Conservation (phyloP, 768 basidiomycete species). For the Lactarius evosmus region DNA sequence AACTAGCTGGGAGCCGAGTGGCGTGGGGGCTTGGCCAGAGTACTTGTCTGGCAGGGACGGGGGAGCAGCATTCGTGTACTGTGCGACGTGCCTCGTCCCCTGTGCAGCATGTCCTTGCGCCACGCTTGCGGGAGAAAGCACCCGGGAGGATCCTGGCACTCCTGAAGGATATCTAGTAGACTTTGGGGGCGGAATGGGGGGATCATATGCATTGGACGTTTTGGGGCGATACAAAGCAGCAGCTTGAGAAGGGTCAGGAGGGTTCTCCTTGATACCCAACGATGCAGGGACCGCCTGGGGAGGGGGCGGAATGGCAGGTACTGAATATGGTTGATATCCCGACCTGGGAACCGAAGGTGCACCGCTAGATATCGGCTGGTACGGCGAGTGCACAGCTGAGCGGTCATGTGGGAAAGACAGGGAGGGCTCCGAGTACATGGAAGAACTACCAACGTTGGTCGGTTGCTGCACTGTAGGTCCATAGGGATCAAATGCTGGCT, state of each 20-base stretch:
- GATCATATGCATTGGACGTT: slow-evolving; percentile 35
- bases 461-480: slow-evolving; percentile 6
- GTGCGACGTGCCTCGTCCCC: slow-evolving; percentile 3
- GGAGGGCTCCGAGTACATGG: slow-evolving; percentile 16
- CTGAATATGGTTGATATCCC: slow-evolving; percentile 23
- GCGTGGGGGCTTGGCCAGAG: not conserved
- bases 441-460: slow-evolving; percentile 5
- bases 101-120: slow-evolving; percentile 9
- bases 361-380: slow-evolving; percentile 28
- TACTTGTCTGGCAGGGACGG: slow-evolving; percentile 2
- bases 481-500: slow-evolving; percentile 10
- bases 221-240: slow-evolving; percentile 30
- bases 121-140: slow-evolving; percentile 16
- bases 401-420: slow-evolving; percentile 18
- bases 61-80: slow-evolving; percentile 10
- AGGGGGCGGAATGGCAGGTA: slow-evolving; percentile 26
- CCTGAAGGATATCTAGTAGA: slow-evolving; percentile 17
- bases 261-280: slow-evolving; percentile 5
- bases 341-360: slow-evolving; percentile 26
- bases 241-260: slow-evolving; percentile 11
- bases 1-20: slow-evolving; percentile 2
- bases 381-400: slow-evolving; percentile 32
- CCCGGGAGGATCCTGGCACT: slow-evolving; percentile 3
- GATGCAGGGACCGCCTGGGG: not conserved
- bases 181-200: slow-evolving; percentile 33